Percentiles rank a stretch among this genome's conserved stretches.
These are phyloP conservation scores for Lizonia empirigonia DNA, from an alignment of 2,329 filamentous ascomycete genomes.

Conservation along the genomic window DNA sequence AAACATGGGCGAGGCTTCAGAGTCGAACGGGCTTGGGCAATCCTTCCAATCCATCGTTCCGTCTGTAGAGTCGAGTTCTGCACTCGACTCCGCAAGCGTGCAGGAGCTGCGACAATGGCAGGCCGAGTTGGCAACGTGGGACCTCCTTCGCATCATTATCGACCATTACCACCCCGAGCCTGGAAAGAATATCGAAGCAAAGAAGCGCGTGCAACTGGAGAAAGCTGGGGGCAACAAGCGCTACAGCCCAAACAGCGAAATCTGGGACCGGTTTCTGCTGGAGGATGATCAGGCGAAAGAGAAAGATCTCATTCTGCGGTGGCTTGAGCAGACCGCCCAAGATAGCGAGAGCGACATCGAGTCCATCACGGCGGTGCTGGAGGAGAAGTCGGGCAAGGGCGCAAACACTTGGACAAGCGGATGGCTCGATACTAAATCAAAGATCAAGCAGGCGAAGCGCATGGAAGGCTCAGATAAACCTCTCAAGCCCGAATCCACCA, in stretches of 20 bases:
- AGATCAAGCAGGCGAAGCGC: conserved; percentile 88
- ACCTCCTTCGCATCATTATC: conserved; percentile 77
- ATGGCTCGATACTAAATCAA: conserved; percentile 88
- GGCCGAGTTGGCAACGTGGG: conserved; percentile 88
- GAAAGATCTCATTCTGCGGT: conserved; percentile 79
- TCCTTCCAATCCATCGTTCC: conserved; percentile 25
- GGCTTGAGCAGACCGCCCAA: conserved; percentile 80
- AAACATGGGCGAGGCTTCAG: conserved; percentile 32
- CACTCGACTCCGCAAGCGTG: conserved; percentile 45
- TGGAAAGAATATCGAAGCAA: conserved; percentile 37
- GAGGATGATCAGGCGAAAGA: conserved; percentile 76
- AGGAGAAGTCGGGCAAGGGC: conserved; percentile 72
- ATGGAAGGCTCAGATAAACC: conserved; percentile 57
- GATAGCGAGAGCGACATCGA: conserved; percentile 72
- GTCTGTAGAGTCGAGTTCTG: conserved; percentile 21
- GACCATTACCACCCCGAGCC: conserved; percentile 64
- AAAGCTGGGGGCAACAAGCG: conserved; percentile 42
- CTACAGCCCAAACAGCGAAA: conserved; percentile 65
- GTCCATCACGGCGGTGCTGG: conserved; percentile 71
- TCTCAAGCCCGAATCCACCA: conserved; percentile 52
- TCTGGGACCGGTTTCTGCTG: conserved; percentile 76
- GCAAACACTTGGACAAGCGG: conserved; percentile 76
- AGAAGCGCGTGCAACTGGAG: conserved; percentile 42
- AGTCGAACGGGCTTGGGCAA: conserved; percentile 21
- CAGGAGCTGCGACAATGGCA: conserved; percentile 70